Evolutionary conservation across 2,329 filamentous ascomycete genomes (phyloP).

Genomic region (Rhynchosporium graminicola): DNA sequence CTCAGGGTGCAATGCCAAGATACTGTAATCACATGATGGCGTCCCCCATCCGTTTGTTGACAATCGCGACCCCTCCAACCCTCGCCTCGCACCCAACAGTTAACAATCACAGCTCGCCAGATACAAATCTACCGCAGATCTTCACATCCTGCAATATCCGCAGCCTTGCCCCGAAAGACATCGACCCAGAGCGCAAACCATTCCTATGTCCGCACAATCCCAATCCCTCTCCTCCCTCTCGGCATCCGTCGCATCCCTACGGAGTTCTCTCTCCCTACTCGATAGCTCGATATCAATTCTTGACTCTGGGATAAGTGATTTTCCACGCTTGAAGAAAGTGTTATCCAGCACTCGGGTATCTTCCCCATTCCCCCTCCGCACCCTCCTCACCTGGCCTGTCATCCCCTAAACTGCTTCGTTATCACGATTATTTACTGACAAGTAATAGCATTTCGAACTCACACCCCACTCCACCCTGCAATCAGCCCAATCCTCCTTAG

Average conservation of each 20-base stretch:
- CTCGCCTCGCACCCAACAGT: no score
- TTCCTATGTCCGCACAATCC: slow-evolving; percentile 23
- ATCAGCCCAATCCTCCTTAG: slow-evolving; percentile 63
- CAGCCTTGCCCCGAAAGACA: no score
- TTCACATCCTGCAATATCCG: no score
- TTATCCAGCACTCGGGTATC: slow-evolving; percentile 41
- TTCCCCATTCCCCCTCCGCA: not conserved
- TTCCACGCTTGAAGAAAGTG: slow-evolving; percentile 42
- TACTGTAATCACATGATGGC: no score
- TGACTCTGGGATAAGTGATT: slow-evolving; percentile 40
- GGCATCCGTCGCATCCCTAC: slow-evolving; percentile 38
- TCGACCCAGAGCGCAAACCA: not conserved
- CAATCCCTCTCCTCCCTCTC: slow-evolving; percentile 30
- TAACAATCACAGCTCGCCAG: no score
- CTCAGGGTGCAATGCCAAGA: no score
- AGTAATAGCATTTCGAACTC: slow-evolving; percentile 67
- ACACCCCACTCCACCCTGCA: slow-evolving; percentile 66
- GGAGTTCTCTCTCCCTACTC: slow-evolving; percentile 43
- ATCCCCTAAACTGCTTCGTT: slow-evolving; percentile 6
- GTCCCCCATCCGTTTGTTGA: no score
- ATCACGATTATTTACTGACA: not conserved
- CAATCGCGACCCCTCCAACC: no score
- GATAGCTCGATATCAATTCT: slow-evolving; percentile 44
- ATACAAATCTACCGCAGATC: no score
- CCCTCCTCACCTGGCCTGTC: not conserved